A percentile compares a stretch with the other conserved stretches of the same genome.
Evolutionary conservation across 2,329 filamentous ascomycete genomes (phyloP).

Genomic region (Drechslerella stenobrocha): DNA sequence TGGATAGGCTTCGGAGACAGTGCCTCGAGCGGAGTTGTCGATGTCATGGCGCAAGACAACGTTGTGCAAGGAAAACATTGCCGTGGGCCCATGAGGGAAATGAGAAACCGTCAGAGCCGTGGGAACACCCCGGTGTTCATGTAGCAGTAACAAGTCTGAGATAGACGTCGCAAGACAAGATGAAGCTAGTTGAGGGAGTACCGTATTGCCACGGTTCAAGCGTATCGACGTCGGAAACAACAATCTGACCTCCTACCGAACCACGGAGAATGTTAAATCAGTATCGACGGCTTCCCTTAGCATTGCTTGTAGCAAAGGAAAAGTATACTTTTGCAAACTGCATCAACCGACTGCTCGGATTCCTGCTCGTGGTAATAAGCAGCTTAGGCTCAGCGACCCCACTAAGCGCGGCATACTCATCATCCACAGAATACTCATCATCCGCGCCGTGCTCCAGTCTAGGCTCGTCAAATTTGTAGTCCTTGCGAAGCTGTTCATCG

Average conservation of each 20-base stretch:
- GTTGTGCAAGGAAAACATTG: constrained; percentile 86
- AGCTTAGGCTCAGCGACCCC: constrained; percentile 87
- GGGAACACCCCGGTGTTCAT: constrained; percentile 90
- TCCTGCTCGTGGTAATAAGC: constrained; percentile 85
- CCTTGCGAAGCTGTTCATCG: constrained; percentile 78
- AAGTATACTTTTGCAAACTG: constrained; percentile 66
- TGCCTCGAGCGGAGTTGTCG: constrained; percentile 80
- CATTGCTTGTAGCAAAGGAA: not conserved
- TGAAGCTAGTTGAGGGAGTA: constrained; percentile 80
- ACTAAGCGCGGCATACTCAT: constrained; percentile 89
- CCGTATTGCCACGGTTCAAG: constrained; percentile 86
- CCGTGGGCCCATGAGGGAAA: constrained; percentile 83
- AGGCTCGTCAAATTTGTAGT: constrained; percentile 93
- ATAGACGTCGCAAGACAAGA: constrained; percentile 79
- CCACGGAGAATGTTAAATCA: not conserved
- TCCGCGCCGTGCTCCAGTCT: constrained; percentile 63
- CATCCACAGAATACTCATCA: constrained; percentile 74
- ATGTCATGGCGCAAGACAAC: constrained; percentile 92
- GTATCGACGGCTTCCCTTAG: not conserved
- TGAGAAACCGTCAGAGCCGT: constrained; percentile 86
- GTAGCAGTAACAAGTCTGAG: constrained; percentile 81
- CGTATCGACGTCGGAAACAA: constrained; percentile 82
- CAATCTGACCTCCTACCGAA: constrained; percentile 76
- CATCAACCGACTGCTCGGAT: constrained; percentile 80
- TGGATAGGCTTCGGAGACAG: constrained; percentile 87